Evolutionary conservation across 345 rosid species (phyloP).

Genomic region (Mallotus nudiflorus): DNA sequence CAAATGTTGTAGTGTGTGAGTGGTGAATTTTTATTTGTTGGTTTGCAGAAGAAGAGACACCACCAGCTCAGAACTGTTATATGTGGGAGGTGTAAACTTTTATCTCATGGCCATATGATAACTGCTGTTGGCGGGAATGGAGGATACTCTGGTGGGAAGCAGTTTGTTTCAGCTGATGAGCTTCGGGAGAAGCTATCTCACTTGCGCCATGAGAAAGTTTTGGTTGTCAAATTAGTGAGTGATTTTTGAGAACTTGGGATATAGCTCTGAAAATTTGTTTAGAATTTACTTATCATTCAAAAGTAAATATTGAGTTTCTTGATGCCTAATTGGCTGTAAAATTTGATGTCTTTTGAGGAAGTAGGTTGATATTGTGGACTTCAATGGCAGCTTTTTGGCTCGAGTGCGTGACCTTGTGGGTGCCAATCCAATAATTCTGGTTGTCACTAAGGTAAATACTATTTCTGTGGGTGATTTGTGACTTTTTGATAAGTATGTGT

Average conservation of each 20-base stretch:
- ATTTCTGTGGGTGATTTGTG: constrained; percentile 5
- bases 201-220: constrained; percentile 70
- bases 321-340: neutral
- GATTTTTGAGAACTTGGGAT: neutral
- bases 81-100: constrained; percentile 86
- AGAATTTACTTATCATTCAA: neutral
- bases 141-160: constrained; percentile 90
- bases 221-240: constrained; percentile 80
- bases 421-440: constrained; percentile 86
- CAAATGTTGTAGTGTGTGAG: neutral
- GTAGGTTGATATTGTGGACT: constrained; percentile 94
- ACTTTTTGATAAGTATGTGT: neutral
- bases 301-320: neutral
- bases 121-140: constrained; percentile 98
- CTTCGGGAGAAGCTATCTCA: constrained; percentile 86
- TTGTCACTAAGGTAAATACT: constrained; percentile 72
- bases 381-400: constrained; percentile 89
- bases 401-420: constrained; percentile 92
- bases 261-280: too few relatives aligned
- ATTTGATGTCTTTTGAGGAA: constrained; percentile 12
- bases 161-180: constrained; percentile 80
- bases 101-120: constrained; percentile 96
- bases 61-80: constrained; percentile 86
- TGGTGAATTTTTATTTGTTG: neutral
- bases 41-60: constrained; percentile 87